These are phyloP conservation scores for Acacia concinna DNA, from an alignment of 331 rosid genomes.

Conservation along the genomic window DNA sequence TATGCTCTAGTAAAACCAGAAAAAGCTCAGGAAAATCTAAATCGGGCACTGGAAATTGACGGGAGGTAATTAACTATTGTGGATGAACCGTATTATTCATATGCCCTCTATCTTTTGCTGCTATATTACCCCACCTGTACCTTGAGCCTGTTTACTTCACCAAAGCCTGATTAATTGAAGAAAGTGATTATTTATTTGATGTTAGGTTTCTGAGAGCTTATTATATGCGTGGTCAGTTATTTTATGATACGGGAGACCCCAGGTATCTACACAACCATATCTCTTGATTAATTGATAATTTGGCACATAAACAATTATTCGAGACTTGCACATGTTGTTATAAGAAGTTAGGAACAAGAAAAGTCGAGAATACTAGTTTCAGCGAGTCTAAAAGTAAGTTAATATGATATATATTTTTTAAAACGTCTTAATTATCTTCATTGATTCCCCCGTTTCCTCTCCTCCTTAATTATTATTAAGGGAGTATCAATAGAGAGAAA, in stretches of 20 bases:
- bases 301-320: too few relatives aligned
- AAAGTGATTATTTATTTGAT: too few relatives aligned
- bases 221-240: slow-evolving; percentile 68
- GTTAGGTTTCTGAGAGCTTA: slow-evolving; percentile 74
- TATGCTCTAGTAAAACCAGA: slow-evolving; percentile 65
- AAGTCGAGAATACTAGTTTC: too few relatives aligned
- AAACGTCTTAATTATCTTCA: too few relatives aligned
- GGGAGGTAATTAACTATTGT: slow-evolving; percentile 45
- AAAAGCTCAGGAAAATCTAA: slow-evolving; percentile 64
- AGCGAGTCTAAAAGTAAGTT: too few relatives aligned
- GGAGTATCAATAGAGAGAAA: too few relatives aligned
- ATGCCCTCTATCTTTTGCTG: neutral
- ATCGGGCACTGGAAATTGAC: slow-evolving; percentile 64
- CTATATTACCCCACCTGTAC: slow-evolving; percentile 1
- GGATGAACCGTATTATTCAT: slow-evolving; percentile 13
- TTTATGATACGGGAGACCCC: slow-evolving; percentile 86
- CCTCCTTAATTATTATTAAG: too few relatives aligned
- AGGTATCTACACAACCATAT: slow-evolving; percentile 43
- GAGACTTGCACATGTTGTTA: too few relatives aligned
- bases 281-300: slow-evolving; percentile 21
- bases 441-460: too few relatives aligned
- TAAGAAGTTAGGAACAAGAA: too few relatives aligned
- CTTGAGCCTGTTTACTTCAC: neutral
- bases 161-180: too few relatives aligned
- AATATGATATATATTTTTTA: too few relatives aligned